Evolutionary conservation across 1,284 basidiomycete genomes (phyloP), one percentile per base, ranked within the genome.

Genomic region (Ustilago nuda): DNA sequence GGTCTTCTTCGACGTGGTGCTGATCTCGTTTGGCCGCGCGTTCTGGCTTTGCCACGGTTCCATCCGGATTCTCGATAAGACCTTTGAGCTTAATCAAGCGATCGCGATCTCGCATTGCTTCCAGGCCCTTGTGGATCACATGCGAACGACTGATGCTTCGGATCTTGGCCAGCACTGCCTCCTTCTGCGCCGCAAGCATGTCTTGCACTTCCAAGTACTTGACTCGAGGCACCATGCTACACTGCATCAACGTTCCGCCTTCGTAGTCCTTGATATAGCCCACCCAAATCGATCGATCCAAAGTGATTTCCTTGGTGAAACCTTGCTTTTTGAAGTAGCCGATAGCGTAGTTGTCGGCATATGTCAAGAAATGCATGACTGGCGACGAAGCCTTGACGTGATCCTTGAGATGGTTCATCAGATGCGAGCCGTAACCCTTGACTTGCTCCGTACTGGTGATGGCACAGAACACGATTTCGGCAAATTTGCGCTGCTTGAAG

Each of bases 181-280:
- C 93, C 82, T 94, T 93, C 86, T 99, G 97, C 76, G 89, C 89
- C 2, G 91, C 89, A 55, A 98, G 88, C 81, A 93, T 91, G 64
- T 91, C 91, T 56, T 90, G 89, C 66, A 94, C 94, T 78, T 93
- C 89, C 72, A 97, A 89, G 83, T 99, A 99, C 83, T 94, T 91
- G 74, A 99, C 91, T 81, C 94, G 93, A 30, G 90, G 91, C 23
- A 99, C 87, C 93, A 99, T 93, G 4, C 92, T 93, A 84, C 97
- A 99, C 87, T 89, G 95, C 96, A 99, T 98, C 87, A 99, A 93
- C 52, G 97, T 99, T n/a, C 95, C 96, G 54, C 97, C 97, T 86
- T 99, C 97, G 87, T 99, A 99, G 86, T 99, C 97, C 87, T 99
- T 99, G 91, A 99, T 99, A 86, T 99, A 99, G 1, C 96, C 97